Evolutionary conservation across 345 rosid species (phyloP), one percentile per base, ranked within the genome.

Genomic region (Cochlearia excelsa): DNA sequence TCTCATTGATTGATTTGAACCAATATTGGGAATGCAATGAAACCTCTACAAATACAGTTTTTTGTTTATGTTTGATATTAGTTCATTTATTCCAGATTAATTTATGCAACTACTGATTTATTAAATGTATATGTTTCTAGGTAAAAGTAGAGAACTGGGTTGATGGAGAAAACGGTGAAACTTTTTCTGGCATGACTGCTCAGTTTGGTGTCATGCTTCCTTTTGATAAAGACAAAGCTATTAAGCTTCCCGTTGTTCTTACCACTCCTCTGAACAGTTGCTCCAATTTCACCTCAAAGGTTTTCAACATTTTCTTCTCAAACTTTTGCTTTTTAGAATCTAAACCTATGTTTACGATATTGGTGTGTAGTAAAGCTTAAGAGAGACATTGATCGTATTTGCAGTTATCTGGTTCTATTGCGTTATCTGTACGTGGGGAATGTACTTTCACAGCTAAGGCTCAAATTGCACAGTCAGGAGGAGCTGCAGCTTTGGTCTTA

Each of bases 131-230:
- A 6, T 41, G 23, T 42, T 1, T 9, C 16, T 68, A 93, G 99
- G 96, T 82, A 53, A 94, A 82, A 74, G 87, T 90, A 26, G 80
- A 81, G 79, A 82, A 66, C 35, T 94, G 96, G 97, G 76, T 79
- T 38, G 48, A 90, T 52, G 88, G 91, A 7, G 73, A 8, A 23
- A 76, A 74, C 46, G 84, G 71, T 43, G 72, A 85, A 63, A 63
- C 76, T 65, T 60, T 82, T 29, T 42, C 62, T 1, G 99, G 92
- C 28, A 59, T 87, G 74, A 87, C 80, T 79, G 97, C 97, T 27
- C 79, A 77, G 47, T 94, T 94, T 69, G 97, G 99, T 3, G 74
- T 74, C 33, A 4, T 46, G 39, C 77, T 85, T 79, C 84, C 96
- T 3, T 52, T 77, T 63, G 81, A 80, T 53, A 72, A 61, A 68